A percentile compares a stretch with the other conserved stretches of the same genome.
These are phyloP conservation scores for Blastocladiella britannica DNA, from an alignment of 192 early-diverging fungal genomes.

Conservation along the genomic window DNA sequence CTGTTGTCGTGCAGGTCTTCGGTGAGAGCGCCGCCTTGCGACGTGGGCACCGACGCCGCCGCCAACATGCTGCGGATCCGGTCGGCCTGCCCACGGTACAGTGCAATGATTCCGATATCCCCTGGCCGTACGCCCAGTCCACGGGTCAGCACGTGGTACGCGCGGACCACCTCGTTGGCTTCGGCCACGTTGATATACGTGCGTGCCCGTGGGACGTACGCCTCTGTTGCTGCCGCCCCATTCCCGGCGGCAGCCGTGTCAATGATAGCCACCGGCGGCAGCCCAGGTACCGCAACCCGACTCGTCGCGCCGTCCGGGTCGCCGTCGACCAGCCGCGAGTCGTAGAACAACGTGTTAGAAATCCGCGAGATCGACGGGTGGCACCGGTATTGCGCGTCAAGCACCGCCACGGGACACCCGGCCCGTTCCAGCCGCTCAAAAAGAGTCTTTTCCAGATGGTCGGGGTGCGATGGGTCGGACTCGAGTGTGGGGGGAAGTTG, in stretches of 20 bases:
- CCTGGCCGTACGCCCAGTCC: slow-evolving; percentile 8
- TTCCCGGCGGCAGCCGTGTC: slow-evolving; percentile 12
- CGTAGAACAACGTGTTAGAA: slow-evolving; percentile 23
- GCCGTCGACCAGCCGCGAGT: slow-evolving; percentile 13
- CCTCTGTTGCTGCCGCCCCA: not conserved
- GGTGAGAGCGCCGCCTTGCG: no score
- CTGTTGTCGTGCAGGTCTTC: no score
- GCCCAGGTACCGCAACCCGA: slow-evolving; percentile 8
- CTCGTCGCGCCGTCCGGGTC: slow-evolving; percentile 8
- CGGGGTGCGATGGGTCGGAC: not conserved
- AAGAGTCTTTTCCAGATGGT: slow-evolving; percentile 1
- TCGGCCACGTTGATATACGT: slow-evolving; percentile 13
- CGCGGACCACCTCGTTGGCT: not conserved
- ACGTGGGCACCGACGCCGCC: no score
- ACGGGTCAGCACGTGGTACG: not conserved
- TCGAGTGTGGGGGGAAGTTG: slow-evolving; percentile 6
- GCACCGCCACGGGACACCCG: not conserved
- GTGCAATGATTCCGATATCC: slow-evolving; percentile 14
- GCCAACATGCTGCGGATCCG: slow-evolving; percentile 4
- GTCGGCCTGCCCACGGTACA: slow-evolving; percentile 4
- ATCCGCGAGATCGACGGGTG: slow-evolving; percentile 23
- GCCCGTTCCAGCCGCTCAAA: slow-evolving; percentile 5
- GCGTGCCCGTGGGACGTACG: slow-evolving; percentile 16
- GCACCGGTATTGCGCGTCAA: slow-evolving; percentile 8
- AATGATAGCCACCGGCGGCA: slow-evolving; percentile 20